Base-by-base conservation (phyloP, 768 basidiomycete genomes). In the Polyporus arcularius region DNA sequence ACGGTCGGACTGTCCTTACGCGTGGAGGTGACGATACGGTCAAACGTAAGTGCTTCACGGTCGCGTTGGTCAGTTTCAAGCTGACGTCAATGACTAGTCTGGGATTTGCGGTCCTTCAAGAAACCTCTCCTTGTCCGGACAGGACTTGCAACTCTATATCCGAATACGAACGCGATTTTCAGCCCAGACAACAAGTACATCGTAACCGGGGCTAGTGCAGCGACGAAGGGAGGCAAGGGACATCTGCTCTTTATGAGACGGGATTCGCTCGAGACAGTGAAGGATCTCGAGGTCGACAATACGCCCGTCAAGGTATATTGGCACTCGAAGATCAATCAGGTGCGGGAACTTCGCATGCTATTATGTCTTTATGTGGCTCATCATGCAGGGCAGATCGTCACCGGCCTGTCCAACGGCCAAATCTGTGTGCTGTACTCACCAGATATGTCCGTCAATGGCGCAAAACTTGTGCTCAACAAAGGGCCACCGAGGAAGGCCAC, bases 301-400 rank as follows among this genome's bases (percentile, higher is more conserved):
- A 90, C 87, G 39, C 94, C 97, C 10, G 92, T 99, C 58, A 90
- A 88, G 70, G 92, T 98, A 2, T 75, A 83, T 30, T 99, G 97
- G 97, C 97, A 98, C 77, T 85, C 92, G 6, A 93, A 92, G 75
- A 98, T 99, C 80, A 99, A 99, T 78, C 94, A 97, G 83, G 93
- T 91, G 63, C 67, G 87, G 46, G 10, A 16, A 50, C 26, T 21
- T 7, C 11, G 8, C 5, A 51, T 11, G 43, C 51, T 61, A 53
- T 10, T 30, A 43, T 38, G 42, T 57, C 21, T 58, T 35, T 11
- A 35, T 35, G 35, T 11, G 11, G 35, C 35, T 35, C 35, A 35
- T 35, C 35, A 26, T 6, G 43, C 64, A 50, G 26, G 57, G 28
- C 73, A 98, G 90, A 92, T 99, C 69, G 79, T 98, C 60, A 82